phyloP scores from a whole-genome alignment of 23 red algal genomes.

The Gracilaria domingensis region DNA sequence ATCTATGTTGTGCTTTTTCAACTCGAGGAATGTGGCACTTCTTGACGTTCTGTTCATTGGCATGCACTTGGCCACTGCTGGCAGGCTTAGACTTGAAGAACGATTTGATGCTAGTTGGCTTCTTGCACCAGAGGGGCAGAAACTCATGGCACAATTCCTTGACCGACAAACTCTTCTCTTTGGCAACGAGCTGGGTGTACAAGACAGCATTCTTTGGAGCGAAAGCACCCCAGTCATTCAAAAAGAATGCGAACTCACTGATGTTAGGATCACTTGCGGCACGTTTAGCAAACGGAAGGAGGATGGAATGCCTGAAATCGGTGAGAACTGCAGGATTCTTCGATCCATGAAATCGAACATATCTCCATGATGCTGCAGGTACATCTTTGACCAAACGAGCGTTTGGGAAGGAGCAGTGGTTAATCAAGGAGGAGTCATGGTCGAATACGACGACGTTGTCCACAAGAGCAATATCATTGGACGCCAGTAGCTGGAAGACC shows the following conservation, averaged over 20 bases:
- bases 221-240: conserved; percentile 34
- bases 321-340: conserved; percentile 39
- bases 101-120: not conserved
- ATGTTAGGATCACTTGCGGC: not conserved
- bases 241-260: conserved; percentile 24
- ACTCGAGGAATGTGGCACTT: not conserved
- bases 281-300: conserved; percentile 22
- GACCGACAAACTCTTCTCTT: not conserved
- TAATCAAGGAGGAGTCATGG: conserved; percentile 16
- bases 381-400: conserved; percentile 8
- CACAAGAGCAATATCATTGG: conserved; percentile 38
- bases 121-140: conserved; percentile 41
- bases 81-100: conserved; percentile 2
- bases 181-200: conserved; percentile 31
- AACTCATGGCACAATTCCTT: conserved; percentile 10
- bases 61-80: not conserved
- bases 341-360: conserved; percentile 47
- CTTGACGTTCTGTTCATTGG: not conserved
- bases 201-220: conserved; percentile 28
- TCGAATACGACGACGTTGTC: conserved; percentile 41
- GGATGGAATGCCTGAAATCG: conserved; percentile 1
- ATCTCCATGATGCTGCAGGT: conserved; percentile 26
- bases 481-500: conserved; percentile 16
- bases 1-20: not conserved
- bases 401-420: conserved; percentile 31